phyloP scores from a whole-genome alignment of 2,329 filamentous ascomycete genomes.

The Aspergillus udagawae region DNA sequence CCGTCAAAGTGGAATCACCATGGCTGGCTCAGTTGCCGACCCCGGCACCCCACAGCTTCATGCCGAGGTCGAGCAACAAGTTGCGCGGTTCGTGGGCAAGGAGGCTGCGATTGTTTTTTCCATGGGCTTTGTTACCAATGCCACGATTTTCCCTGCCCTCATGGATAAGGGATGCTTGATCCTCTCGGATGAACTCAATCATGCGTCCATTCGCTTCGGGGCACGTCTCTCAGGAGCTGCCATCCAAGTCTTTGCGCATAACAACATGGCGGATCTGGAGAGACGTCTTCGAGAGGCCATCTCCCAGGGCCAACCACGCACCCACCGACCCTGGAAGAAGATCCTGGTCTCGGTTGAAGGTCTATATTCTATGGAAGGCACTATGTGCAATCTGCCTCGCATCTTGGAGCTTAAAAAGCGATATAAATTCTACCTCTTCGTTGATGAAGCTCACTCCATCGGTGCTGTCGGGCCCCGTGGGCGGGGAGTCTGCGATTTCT shows the following conservation, averaged over 20 bases:
- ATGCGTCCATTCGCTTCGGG: conserved; percentile 90
- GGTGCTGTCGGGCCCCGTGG: conserved; percentile 85
- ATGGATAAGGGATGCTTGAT: conserved; percentile 88
- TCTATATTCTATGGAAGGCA: conserved; percentile 97
- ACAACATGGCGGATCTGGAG: conserved; percentile 83
- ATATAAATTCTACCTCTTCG: conserved; percentile 92
- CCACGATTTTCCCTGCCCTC: conserved; percentile 85
- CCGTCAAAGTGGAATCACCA: conserved; percentile 74
- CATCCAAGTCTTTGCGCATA: conserved; percentile 92
- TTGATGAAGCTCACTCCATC: conserved; percentile 93
- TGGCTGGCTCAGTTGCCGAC: conserved; percentile 73
- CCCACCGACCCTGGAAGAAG: conserved; percentile 97
- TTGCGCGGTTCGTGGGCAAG: conserved; percentile 88
- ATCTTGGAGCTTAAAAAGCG: conserved; percentile 79
- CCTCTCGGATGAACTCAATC: conserved; percentile 92
- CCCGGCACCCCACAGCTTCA: conserved; percentile 78
- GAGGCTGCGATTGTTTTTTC: conserved; percentile 90
- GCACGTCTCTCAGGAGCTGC: conserved; percentile 86
- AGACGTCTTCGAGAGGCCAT: conserved; percentile 80
- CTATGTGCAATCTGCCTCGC: conserved; percentile 88
- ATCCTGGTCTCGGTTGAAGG: conserved; percentile 92
- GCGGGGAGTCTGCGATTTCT: conserved; percentile 92
- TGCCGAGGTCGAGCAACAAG: conserved; percentile 77
- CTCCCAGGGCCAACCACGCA: conserved; percentile 89
- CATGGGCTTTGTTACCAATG: conserved; percentile 95